Evolutionary conservation across 2,329 filamentous ascomycete genomes (phyloP).

Genomic region (Fusarium continuum): DNA sequence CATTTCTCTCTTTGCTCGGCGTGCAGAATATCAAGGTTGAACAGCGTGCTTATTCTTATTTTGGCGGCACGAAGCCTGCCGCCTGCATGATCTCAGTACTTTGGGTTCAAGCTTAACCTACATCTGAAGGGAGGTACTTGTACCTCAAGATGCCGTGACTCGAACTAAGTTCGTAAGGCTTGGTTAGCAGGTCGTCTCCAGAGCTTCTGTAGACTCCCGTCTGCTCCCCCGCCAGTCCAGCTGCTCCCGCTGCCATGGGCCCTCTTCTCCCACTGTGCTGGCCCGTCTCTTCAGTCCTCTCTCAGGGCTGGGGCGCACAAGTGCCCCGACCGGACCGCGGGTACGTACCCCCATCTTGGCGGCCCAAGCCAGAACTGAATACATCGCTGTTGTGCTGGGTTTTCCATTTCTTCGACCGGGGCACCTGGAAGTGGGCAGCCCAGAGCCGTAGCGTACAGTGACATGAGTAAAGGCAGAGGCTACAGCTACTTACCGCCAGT

Average conservation of each 20-base stretch:
- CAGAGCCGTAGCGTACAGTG: slow-evolving; percentile 23
- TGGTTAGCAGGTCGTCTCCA: slow-evolving; percentile 10
- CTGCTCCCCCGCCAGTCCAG: slow-evolving; percentile 7
- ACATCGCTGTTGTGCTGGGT: slow-evolving; percentile 19
- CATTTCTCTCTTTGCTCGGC: slow-evolving; percentile 23
- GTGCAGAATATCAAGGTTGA: background rate
- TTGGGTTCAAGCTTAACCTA: background rate
- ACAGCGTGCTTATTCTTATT: slow-evolving; percentile 22
- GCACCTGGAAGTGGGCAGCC: slow-evolving; percentile 23
- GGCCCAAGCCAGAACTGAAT: slow-evolving; percentile 20
- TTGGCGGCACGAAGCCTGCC: background rate
- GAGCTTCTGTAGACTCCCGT: slow-evolving; percentile 2
- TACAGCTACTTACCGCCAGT: background rate
- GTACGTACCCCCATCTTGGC: slow-evolving; percentile 35
- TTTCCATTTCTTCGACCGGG: slow-evolving; percentile 35
- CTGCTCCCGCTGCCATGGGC: background rate
- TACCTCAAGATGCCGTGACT: slow-evolving; percentile 7
- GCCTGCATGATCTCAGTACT: slow-evolving; percentile 5
- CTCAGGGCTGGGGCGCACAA: slow-evolving; percentile 22
- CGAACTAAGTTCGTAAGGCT: slow-evolving; percentile 31
- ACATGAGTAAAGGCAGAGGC: background rate
- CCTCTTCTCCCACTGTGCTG: slow-evolving; percentile 1
- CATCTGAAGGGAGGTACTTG: slow-evolving; percentile 2
- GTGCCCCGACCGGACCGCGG: slow-evolving; percentile 31
- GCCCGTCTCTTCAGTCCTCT: background rate